phyloP scores from a whole-genome alignment of 176 grass and related monocot species.

The Phoenix roebelenii region DNA sequence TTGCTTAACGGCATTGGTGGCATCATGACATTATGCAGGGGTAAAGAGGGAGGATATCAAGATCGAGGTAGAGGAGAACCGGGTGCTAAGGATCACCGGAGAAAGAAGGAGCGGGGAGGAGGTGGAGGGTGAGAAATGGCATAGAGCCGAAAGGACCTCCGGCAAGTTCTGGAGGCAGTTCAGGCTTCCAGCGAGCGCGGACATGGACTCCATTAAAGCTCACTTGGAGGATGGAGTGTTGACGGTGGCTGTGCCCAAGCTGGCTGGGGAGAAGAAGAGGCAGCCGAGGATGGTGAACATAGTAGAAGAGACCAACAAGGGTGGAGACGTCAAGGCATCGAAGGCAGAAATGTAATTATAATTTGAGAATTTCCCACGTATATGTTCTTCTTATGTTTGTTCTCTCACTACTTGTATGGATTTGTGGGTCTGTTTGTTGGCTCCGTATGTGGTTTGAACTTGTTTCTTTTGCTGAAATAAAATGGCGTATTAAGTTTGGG shows the following conservation, averaged over 20 bases:
- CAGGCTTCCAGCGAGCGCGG: slow-evolving; percentile 23
- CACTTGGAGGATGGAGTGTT: slow-evolving; percentile 25
- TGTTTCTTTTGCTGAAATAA: no score
- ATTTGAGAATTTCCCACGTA: no score
- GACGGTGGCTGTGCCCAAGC: slow-evolving; percentile 31
- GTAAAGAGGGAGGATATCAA: slow-evolving; percentile 33
- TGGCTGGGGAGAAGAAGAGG: slow-evolving; percentile 11
- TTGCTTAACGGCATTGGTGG: no score
- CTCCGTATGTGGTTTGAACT: no score
- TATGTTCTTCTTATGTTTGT: no score
- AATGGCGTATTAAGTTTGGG: no score
- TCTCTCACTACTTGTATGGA: no score
- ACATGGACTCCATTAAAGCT: slow-evolving; percentile 14
- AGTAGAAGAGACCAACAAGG: slow-evolving; percentile 1
- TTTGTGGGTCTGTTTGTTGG: no score
- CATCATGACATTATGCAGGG: not conserved
- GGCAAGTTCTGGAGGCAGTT: slow-evolving; percentile 45
- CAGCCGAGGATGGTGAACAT: slow-evolving; percentile 31
- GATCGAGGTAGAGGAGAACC: slow-evolving; percentile 50
- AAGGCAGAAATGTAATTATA: no score
- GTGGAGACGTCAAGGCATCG: slow-evolving; percentile 27
- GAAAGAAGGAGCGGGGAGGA: slow-evolving; percentile 25
- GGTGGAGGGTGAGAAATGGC: slow-evolving; percentile 35
- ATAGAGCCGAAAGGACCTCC: slow-evolving; percentile 34
- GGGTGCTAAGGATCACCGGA: slow-evolving; percentile 41